phyloP scores from a whole-genome alignment of 1,139 yeast species.

The Geotrichum citri-aurantii region DNA sequence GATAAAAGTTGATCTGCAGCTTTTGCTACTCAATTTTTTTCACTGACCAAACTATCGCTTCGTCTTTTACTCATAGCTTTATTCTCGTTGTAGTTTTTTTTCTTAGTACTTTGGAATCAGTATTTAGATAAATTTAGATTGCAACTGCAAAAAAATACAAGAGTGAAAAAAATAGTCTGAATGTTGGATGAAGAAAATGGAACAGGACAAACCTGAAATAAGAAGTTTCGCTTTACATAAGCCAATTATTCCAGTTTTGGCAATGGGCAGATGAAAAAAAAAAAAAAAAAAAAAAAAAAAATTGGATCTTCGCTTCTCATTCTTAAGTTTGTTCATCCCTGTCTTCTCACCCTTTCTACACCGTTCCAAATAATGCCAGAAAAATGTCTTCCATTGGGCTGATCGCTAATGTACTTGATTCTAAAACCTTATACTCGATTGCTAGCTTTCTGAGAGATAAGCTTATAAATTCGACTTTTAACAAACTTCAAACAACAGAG shows the following conservation, averaged over 20 bases:
- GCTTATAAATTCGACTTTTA: slow-evolving; percentile 1
- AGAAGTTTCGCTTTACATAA: not conserved
- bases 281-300: not conserved
- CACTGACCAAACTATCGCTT: not conserved
- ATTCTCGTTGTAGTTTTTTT: not conserved
- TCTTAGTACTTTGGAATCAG: not conserved
- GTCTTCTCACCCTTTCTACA: not conserved
- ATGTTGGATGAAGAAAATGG: not conserved
- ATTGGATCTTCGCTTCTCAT: not conserved
- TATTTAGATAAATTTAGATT: not conserved
- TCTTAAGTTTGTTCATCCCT: not conserved
- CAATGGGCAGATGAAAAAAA: too few species aligned
- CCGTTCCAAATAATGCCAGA: not conserved
- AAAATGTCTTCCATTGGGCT: slow-evolving; percentile 13
- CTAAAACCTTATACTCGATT: slow-evolving; percentile 9
- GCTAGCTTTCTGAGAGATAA: slow-evolving; percentile 11
- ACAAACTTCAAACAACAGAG: not conserved
- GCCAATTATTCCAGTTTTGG: not conserved
- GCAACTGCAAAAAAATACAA: not conserved
- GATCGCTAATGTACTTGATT: slow-evolving; percentile 12
- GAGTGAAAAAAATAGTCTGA: too few species aligned
- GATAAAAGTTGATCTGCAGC: not conserved
- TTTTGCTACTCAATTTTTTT: not conserved
- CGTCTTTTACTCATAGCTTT: not conserved
- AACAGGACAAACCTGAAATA: not conserved